phyloP scores from a whole-genome alignment of 768 basidiomycete genomes.

The Lentinus tigrinus region DNA sequence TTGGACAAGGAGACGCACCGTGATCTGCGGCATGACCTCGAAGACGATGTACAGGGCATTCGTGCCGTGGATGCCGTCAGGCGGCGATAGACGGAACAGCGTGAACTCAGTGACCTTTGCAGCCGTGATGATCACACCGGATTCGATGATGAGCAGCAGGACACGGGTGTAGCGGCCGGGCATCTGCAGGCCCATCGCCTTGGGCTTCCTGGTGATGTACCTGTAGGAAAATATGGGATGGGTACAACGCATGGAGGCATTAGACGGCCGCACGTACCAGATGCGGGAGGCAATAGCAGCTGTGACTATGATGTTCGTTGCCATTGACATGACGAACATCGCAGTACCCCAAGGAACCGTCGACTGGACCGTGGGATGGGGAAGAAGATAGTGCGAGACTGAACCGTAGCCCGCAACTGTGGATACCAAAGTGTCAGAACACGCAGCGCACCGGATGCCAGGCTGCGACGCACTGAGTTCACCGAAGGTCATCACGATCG shows the following conservation, averaged over 20 bases:
- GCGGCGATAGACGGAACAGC: constrained; percentile 6
- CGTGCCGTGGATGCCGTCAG: not conserved
- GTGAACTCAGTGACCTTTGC: constrained; percentile 14
- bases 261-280: constrained; percentile 9
- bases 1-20: constrained; percentile 6
- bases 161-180: constrained; percentile 1
- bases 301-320: constrained; percentile 12
- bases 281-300: constrained; percentile 4
- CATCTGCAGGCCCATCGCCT: not conserved
- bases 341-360: not conserved
- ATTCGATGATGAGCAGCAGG: constrained; percentile 12
- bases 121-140: constrained; percentile 6
- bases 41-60: constrained; percentile 16
- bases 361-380: not conserved
- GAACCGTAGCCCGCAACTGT: constrained; percentile 6
- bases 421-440: not conserved
- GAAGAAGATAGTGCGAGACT: not conserved
- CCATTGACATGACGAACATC: constrained; percentile 9
- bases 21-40: constrained; percentile 17
- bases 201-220: not conserved
- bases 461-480: constrained; percentile 6
- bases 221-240: too few relatives aligned
- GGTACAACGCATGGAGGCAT: too few relatives aligned
- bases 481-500: not conserved
- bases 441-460: too few relatives aligned